A percentile compares a stretch with the other conserved stretches of the same genome.
phyloP scores from a whole-genome alignment of 106 monocot genomes.

The Gastrodia elata region DNA sequence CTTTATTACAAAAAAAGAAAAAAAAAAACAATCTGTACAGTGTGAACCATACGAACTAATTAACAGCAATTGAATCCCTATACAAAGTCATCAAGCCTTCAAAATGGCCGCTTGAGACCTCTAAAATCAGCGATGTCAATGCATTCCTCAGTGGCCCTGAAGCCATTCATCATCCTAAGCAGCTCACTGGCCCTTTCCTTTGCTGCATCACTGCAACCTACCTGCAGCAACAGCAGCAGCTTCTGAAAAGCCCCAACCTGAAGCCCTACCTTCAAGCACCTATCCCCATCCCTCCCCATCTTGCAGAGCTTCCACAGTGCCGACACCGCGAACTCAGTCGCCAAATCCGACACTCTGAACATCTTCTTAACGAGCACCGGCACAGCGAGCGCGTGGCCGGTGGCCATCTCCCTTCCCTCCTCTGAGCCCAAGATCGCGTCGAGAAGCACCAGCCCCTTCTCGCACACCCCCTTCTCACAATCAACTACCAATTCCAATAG shows the following conservation, averaged over 20 bases:
- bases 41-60: too few species aligned
- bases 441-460: constrained; percentile 51
- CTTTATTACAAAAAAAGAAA: too few species aligned
- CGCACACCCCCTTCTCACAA: constrained; percentile 42
- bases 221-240: constrained; percentile 37
- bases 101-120: constrained; percentile 22
- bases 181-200: constrained; percentile 34
- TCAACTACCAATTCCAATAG: constrained; percentile 59
- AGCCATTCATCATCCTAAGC: constrained; percentile 29
- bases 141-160: constrained; percentile 17
- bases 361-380: constrained; percentile 36
- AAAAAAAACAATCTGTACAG: too few species aligned
- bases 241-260: constrained; percentile 44
- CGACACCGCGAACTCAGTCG: constrained; percentile 14
- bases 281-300: not conserved
- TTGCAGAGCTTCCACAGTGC: constrained; percentile 14
- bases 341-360: constrained; percentile 2
- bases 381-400: constrained; percentile 34
- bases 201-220: constrained; percentile 20
- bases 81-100: too few species aligned
- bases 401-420: constrained; percentile 29
- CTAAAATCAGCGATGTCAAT: constrained; percentile 24
- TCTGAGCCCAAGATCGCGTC: constrained; percentile 28
- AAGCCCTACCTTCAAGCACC: constrained; percentile 7
- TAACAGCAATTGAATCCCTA: too few species aligned